Evolutionary conservation across 169 alveolate species (phyloP), one percentile per base, ranked within the genome.

Genomic region (Babesia caballi): DNA sequence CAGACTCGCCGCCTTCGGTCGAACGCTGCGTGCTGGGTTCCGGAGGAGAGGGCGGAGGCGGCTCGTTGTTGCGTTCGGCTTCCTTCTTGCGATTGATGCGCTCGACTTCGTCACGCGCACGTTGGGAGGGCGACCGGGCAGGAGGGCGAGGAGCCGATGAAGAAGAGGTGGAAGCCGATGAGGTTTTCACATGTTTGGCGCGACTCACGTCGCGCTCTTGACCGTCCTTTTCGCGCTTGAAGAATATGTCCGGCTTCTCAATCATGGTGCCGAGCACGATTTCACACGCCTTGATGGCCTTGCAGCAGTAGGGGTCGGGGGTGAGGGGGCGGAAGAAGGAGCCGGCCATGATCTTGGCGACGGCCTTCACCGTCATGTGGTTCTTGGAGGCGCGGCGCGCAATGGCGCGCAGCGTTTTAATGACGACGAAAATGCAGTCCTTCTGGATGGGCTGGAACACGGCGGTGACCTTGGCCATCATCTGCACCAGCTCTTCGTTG

Each of bases 291-390:
- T 63, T 33, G 1, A 54, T 68, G n/a, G 41, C 49, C 49, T 52
- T 60, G 52, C n/a, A 61, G 27, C 76, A 51, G 40, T 65, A 59
- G 15, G 80, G 80, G 30, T 81, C 88, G 0, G 77, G 80, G 6
- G 83, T 30, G 3, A 53, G 58, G 8, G 88, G 88, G 35, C 88
- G 17, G 59, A 81, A 81, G 66, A 81, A 81, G 27, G 71, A 50
- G 5, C 83, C 73, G 7, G 84, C 88, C 66, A 71, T 44, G 32
- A 72, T 53, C 27, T 71, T 71, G 30, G 84, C 59, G 7, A 81
- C 50, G 14, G 52, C 46, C 19, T 74, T 67, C 2, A 81, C 57
- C n/a, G 59, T 61, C 81, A 71, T 61, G 5, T 66, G 57, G 51
- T 81, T 81, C 30, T 41, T 59, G 8, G 51, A 30, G 17, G 71